Conservation (phyloP, 345 rosid species). For the Cardamine resedifolia region DNA sequence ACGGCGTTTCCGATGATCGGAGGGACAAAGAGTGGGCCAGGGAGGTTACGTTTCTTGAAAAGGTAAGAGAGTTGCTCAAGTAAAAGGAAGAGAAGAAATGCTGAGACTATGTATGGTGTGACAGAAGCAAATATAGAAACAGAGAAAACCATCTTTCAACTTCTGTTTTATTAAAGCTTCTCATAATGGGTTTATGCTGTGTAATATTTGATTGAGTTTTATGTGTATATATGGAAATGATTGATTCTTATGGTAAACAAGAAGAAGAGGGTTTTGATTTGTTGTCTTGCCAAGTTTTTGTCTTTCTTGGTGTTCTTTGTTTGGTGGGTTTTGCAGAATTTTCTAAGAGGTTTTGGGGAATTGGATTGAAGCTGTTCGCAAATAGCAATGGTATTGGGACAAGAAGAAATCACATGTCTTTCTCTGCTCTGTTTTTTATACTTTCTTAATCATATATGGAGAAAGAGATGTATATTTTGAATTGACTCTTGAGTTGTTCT, state of each 20-base stretch:
- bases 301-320: background rate
- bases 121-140: background rate
- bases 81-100: constrained; percentile 36
- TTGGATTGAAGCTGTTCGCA: background rate
- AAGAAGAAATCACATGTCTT: constrained; percentile 9
- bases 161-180: background rate
- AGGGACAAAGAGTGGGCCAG: constrained; percentile 57
- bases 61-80: constrained; percentile 62
- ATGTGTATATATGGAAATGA: constrained; percentile 12
- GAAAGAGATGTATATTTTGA: background rate
- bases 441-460: background rate
- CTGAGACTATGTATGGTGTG: constrained; percentile 36
- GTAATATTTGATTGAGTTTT: background rate
- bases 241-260: background rate
- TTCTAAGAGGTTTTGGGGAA: constrained; percentile 20
- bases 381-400: constrained; percentile 10
- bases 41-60: constrained; percentile 52
- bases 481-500: background rate
- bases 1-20: constrained; percentile 67
- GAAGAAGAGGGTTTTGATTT: constrained; percentile 24
- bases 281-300: background rate
- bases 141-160: background rate
- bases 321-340: constrained; percentile 19
- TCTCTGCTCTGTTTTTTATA: constrained; percentile 1
- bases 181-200: background rate